Conservation (phyloP, 805 yeast species). For the Kluyveromyces siamensis region DNA sequence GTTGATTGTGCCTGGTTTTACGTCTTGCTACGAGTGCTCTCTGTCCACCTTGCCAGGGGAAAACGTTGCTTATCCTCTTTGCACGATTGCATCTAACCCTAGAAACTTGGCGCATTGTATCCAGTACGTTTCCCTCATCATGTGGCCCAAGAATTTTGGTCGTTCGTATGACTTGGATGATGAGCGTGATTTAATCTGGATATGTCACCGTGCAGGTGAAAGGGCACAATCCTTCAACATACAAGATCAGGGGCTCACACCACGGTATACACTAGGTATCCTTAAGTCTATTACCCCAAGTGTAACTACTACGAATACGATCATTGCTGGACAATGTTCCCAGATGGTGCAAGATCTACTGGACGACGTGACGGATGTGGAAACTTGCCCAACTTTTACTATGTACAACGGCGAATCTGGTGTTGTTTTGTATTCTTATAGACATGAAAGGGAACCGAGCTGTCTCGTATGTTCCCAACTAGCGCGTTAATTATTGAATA, state of each 20-base stretch:
- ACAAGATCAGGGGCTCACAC: constrained; percentile 54
- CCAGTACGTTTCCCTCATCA: constrained; percentile 75
- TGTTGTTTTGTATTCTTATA: constrained; percentile 63
- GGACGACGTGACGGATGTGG: constrained; percentile 49
- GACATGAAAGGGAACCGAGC: constrained; percentile 46
- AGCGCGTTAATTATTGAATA: no score
- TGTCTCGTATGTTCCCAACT: constrained; percentile 59
- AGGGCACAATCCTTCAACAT: constrained; percentile 64
- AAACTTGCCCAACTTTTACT: constrained; percentile 66
- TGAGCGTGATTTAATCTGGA: constrained; percentile 55
- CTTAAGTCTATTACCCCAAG: constrained; percentile 90
- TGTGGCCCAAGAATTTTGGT: constrained; percentile 52
- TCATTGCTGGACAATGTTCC: constrained; percentile 82
- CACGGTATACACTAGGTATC: constrained; percentile 69
- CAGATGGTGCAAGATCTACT: constrained; percentile 77
- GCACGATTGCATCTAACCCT: constrained; percentile 94
- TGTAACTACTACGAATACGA: constrained; percentile 87
- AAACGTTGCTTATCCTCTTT: constrained; percentile 70
- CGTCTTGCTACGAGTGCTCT: constrained; percentile 92
- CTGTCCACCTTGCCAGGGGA: constrained; percentile 56
- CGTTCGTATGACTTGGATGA: constrained; percentile 57
- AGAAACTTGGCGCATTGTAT: constrained; percentile 89
- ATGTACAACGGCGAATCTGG: constrained; percentile 81
- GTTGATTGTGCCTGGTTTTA: constrained; percentile 72
- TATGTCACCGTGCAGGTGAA: constrained; percentile 42